These are phyloP conservation scores for Ustulina deusta DNA, from an alignment of 2,329 filamentous ascomycete genomes.

Conservation along the genomic window DNA sequence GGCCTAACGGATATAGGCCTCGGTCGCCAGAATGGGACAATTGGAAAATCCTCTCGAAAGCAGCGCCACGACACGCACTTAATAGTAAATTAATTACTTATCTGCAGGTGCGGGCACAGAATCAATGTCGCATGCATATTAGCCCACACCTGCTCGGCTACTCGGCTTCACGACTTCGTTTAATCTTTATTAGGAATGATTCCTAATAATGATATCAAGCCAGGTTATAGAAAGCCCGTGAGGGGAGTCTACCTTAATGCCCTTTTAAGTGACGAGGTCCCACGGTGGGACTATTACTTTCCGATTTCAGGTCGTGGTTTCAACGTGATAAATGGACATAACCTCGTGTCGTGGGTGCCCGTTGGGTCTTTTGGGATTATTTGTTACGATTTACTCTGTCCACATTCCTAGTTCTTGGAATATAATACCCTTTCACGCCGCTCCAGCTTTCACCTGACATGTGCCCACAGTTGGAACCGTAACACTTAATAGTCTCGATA, in stretches of 20 bases:
- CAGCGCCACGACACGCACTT: not conserved
- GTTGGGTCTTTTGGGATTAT: too few species aligned
- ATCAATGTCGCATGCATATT: not conserved
- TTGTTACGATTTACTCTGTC: too few species aligned
- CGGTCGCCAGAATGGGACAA: not conserved
- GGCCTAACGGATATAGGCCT: not conserved
- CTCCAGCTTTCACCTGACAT: too few species aligned
- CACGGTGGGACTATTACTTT: not conserved
- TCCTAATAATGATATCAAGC: not conserved
- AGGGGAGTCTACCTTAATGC: not conserved
- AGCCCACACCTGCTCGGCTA: not conserved
- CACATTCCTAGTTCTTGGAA: too few species aligned
- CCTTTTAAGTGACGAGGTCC: not conserved
- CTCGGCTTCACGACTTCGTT: constrained; percentile 2
- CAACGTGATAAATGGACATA: not conserved
- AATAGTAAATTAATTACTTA: not conserved
- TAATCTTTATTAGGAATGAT: not conserved
- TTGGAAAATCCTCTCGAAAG: not conserved
- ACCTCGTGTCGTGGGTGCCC: not conserved
- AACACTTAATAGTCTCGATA: too few species aligned
- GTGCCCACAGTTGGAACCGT: too few species aligned
- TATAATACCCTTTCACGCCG: too few species aligned
- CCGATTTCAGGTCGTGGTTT: not conserved
- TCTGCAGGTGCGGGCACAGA: too few species aligned
- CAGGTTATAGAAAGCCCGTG: not conserved